phyloP scores from a whole-genome alignment of 805 yeast species.

The Pichia sporocuriosa region DNA sequence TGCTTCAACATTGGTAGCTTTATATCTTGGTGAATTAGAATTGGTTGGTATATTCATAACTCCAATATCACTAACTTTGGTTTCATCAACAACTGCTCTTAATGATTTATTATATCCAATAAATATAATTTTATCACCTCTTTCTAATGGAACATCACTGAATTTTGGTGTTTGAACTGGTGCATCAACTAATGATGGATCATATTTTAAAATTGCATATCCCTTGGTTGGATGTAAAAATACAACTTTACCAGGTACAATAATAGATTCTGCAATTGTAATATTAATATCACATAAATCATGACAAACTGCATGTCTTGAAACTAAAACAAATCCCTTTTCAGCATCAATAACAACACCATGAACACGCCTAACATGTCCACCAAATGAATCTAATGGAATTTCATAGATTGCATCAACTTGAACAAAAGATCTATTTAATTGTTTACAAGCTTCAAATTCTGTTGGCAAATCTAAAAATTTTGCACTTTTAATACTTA shows the following conservation, averaged over 20 bases:
- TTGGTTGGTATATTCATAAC: slow-evolving; percentile 68
- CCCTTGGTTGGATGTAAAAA: slow-evolving; percentile 85
- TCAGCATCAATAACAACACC: slow-evolving; percentile 80
- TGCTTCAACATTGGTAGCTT: slow-evolving; percentile 79
- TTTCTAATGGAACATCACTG: slow-evolving; percentile 46
- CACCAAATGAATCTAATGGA: slow-evolving; percentile 69
- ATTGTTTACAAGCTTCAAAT: slow-evolving; percentile 43
- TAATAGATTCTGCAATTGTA: slow-evolving; percentile 79
- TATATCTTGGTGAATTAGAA: slow-evolving; percentile 65
- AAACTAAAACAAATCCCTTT: slow-evolving; percentile 71
- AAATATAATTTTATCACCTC: slow-evolving; percentile 74
- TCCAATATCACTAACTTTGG: slow-evolving; percentile 69
- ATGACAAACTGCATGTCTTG: slow-evolving; percentile 76
- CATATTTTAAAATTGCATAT: slow-evolving; percentile 77
- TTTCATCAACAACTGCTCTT: slow-evolving; percentile 66
- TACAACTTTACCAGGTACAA: slow-evolving; percentile 71
- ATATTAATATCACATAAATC: slow-evolving; percentile 70
- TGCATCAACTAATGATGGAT: slow-evolving; percentile 66
- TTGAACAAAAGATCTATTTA: slow-evolving; percentile 65
- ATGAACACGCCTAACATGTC: slow-evolving; percentile 53
- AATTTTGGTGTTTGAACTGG: slow-evolving; percentile 65
- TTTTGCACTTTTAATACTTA: slow-evolving; percentile 56
- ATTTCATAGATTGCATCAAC: slow-evolving; percentile 61
- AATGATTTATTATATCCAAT: slow-evolving; percentile 71
- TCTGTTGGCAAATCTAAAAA: slow-evolving; percentile 64